Base-by-base conservation (phyloP, 2,329 filamentous ascomycete genomes). In the Fusarium devonianum region DNA sequence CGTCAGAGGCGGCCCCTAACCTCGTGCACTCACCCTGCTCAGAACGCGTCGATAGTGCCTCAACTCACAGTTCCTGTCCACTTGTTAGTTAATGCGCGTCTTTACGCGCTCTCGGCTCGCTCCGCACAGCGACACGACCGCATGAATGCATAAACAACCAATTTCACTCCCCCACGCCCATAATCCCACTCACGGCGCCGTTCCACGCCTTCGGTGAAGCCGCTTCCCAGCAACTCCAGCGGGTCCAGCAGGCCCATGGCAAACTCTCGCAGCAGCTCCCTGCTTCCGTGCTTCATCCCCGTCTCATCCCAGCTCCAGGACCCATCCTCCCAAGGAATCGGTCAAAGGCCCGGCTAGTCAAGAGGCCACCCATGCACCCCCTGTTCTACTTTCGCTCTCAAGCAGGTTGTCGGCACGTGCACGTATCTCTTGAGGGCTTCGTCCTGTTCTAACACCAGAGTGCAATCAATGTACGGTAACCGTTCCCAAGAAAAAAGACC, bases 81-180 rank as follows among this genome's bases (percentile, higher is more conserved):
- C 21, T 22, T 22, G 9, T 22, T n/a, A 12, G 11, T 7, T 4
- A 12, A n/a, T 26, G 4, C 23, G n/a, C n/a, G 23, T 37, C 33
- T 45, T 23, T 29, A 38, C 41, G 41, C 33, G 41, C 33, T 59
- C 49, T 33, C 30, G 16, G 28, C 35, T 53, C 45, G 49, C 59
- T 49, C 59, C 43, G 21, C 17, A 23, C 26, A 34, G n/a, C n/a
- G n/a, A n/a, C 35, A 23, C 32, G 44, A 51, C n/a, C 48, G 63
- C 63, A 65, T 65, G 63, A 65, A 65, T 65, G 63, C 63, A 66
- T 66, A 63, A 66, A 66, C 36, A 43, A 17, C 55, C 61, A 66
- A 66, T 66, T 66, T 66, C 54, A 64, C 44, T 66, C 44, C 53
- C 62, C 61, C 63, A 63, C 63, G 55, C 47, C 52, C 45, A 38